Conservation (phyloP, 2,329 filamentous ascomycete genomes). For the Colletotrichum cordylinicola region DNA sequence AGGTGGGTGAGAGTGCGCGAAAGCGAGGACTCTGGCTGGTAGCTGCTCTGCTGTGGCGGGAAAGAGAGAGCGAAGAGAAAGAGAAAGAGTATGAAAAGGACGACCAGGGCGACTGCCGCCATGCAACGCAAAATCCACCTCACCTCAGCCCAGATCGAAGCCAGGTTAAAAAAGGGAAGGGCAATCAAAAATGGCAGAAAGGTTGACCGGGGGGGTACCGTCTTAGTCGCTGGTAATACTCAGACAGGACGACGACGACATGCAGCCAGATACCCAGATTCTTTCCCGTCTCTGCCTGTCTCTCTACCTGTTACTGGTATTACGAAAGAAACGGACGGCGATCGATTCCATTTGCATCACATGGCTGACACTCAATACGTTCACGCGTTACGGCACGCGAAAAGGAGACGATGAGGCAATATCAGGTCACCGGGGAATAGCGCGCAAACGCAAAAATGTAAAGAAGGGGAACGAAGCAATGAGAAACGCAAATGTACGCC, state of each 20-base stretch:
- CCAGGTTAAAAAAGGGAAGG: constrained; percentile 12
- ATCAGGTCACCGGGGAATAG: background rate
- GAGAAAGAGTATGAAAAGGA: background rate
- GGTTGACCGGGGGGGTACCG: constrained; percentile 12
- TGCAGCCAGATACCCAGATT: background rate
- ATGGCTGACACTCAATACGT: background rate
- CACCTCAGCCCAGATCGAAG: constrained; percentile 5
- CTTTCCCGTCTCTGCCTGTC: background rate
- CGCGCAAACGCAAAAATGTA: background rate
- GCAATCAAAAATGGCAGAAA: constrained; percentile 10
- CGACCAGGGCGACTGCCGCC: background rate
- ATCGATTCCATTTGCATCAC: background rate
- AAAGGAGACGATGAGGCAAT: background rate
- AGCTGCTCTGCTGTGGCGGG: background rate
- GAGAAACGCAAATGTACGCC: background rate
- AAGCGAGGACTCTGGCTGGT: background rate
- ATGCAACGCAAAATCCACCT: background rate
- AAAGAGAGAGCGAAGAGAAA: background rate
- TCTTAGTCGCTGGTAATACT: constrained; percentile 13
- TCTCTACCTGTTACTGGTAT: background rate
- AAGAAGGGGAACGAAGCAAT: background rate
- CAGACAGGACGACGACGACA: background rate
- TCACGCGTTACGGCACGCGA: background rate
- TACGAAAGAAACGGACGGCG: background rate
- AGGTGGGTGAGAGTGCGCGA: background rate